Percentiles rank a stretch among this genome's conserved stretches.
phyloP scores from a whole-genome alignment of 805 yeast genomes.

The Sugiyamaella mastotermitis region DNA sequence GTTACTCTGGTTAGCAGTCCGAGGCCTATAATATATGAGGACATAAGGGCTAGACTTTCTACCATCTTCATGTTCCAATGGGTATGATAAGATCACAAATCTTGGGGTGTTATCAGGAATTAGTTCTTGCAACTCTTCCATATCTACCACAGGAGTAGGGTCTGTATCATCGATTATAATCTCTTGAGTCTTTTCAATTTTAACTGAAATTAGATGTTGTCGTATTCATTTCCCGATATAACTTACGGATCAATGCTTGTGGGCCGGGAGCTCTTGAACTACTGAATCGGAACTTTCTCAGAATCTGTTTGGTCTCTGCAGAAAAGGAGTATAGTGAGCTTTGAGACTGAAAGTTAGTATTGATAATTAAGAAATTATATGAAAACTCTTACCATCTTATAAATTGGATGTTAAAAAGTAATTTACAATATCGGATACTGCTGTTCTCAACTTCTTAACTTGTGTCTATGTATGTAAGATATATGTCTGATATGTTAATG shows the following conservation, averaged over 20 bases:
- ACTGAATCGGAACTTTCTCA: constrained; percentile 67
- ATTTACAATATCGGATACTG: no score
- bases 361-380: no score
- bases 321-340: constrained; percentile 49
- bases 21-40: constrained; percentile 82
- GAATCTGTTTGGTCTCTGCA: constrained; percentile 50
- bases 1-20: constrained; percentile 72
- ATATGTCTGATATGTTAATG: no score
- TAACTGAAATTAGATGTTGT: constrained; percentile 2
- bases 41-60: constrained; percentile 69
- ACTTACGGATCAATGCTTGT: constrained; percentile 56
- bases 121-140: constrained; percentile 65
- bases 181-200: constrained; percentile 12
- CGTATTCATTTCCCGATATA: background rate
- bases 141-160: constrained; percentile 26
- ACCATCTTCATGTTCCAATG: constrained; percentile 64
- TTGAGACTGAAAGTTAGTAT: no score
- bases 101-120: constrained; percentile 81
- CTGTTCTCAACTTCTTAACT: no score
- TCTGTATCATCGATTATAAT: constrained; percentile 16
- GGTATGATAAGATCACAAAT: constrained; percentile 69
- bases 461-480: no score
- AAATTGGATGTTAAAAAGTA: no score
- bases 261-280: constrained; percentile 58
- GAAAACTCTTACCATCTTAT: no score